These are phyloP conservation scores for Marasmius tenuissimus DNA, from an alignment of 1,284 basidiomycete genomes.

Conservation along the genomic window DNA sequence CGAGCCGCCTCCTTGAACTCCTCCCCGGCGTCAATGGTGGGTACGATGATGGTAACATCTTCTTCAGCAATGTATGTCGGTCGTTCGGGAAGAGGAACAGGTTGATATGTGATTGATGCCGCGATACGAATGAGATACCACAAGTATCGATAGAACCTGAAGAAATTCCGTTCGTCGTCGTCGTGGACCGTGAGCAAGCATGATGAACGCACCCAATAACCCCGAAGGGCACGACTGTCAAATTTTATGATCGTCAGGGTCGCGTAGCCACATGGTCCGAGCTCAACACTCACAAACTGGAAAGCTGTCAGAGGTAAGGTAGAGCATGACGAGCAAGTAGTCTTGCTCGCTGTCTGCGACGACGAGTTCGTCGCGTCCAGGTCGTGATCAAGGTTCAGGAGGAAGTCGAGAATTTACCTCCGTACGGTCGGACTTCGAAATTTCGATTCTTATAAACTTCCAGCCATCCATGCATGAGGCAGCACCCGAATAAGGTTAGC, in stretches of 20 bases:
- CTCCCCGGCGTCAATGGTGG: slow-evolving; percentile 92
- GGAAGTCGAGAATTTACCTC: no score
- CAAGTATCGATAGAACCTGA: slow-evolving; percentile 84
- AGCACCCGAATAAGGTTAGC: no score
- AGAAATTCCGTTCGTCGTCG: background rate
- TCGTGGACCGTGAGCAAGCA: background rate
- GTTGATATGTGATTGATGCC: slow-evolving; percentile 76
- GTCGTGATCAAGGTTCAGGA: no score
- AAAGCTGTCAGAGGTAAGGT: slow-evolving; percentile 79
- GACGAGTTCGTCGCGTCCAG: background rate
- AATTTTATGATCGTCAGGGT: slow-evolving; percentile 10
- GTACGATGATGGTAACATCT: slow-evolving; percentile 94
- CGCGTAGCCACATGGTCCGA: background rate
- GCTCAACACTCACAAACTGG: slow-evolving; percentile 62
- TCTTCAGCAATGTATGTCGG: slow-evolving; percentile 87
- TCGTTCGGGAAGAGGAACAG: slow-evolving; percentile 83
- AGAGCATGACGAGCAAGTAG: slow-evolving; percentile 43
- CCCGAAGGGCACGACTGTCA: slow-evolving; percentile 83
- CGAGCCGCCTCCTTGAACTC: slow-evolving; percentile 92
- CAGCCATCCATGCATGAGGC: no score
- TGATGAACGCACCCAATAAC: slow-evolving; percentile 79
- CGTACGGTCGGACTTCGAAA: no score
- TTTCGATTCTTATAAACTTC: no score
- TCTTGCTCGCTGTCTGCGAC: background rate
- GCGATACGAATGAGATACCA: slow-evolving; percentile 85